phyloP scores from a whole-genome alignment of 768 basidiomycete species.

The Lanmaoa pseudosensibilis region DNA sequence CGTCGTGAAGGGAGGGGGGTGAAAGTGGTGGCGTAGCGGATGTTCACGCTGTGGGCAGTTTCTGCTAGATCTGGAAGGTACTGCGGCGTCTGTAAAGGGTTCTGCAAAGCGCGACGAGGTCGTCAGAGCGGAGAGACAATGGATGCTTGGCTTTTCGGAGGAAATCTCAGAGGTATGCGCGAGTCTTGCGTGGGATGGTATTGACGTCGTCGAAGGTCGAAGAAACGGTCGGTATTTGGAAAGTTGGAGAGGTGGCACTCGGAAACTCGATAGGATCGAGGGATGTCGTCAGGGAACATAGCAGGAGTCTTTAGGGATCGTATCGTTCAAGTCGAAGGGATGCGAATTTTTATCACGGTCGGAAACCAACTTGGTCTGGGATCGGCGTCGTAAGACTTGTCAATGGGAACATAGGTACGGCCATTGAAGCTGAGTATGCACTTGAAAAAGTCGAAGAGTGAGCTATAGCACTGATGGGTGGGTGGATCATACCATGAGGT shows the following conservation, averaged over 20 bases:
- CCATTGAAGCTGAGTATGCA: not conserved
- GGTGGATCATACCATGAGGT: not conserved
- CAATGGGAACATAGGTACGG: not conserved
- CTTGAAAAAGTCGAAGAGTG: not conserved
- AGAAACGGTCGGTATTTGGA: not conserved
- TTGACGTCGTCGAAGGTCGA: not conserved
- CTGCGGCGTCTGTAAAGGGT: not conserved
- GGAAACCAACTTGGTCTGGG: not conserved
- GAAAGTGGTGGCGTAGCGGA: not conserved
- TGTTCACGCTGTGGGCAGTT: not conserved
- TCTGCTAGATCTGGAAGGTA: not conserved
- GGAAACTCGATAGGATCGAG: not conserved
- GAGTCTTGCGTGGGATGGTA: conserved; percentile 1
- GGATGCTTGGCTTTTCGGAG: not conserved
- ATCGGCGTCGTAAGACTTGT: not conserved
- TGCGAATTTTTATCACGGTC: not conserved
- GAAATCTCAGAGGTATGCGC: not conserved
- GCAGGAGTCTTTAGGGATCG: not conserved
- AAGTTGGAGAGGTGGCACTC: not conserved
- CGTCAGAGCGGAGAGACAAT: not conserved
- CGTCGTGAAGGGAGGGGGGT: not conserved
- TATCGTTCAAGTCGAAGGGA: not conserved
- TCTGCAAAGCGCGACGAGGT: not conserved
- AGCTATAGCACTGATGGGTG: not conserved
- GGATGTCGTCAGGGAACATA: not conserved